Conservation (phyloP, 176 grass and related monocot genomes). For the Puya raimondii region DNA sequence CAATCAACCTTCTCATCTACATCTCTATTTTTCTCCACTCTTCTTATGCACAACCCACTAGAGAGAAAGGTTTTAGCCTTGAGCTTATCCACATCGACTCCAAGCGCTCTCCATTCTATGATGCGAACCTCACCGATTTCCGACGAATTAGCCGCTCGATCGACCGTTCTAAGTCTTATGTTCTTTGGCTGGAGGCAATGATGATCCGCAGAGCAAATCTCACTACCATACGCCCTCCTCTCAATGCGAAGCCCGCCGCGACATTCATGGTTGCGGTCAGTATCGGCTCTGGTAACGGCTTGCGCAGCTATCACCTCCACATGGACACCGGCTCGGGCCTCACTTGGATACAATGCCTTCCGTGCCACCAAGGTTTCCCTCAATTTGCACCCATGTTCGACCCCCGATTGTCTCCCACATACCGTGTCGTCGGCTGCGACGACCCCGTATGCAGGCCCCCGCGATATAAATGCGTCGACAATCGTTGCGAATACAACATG, state of each 20-base stretch:
- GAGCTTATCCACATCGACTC: background rate
- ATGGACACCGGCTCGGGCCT: slow-evolving; percentile 26
- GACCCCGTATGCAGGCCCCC: slow-evolving; percentile 1
- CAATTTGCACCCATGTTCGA: slow-evolving; percentile 18
- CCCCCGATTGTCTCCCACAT: slow-evolving; percentile 12
- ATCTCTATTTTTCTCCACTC: background rate
- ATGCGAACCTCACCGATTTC: background rate
- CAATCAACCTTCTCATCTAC: background rate
- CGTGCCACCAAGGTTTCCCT: slow-evolving; percentile 9
- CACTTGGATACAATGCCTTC: slow-evolving; percentile 25
- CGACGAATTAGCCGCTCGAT: background rate
- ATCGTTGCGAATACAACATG: slow-evolving; percentile 7
- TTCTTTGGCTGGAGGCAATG: background rate
- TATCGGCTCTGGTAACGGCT: background rate
- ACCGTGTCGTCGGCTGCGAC: slow-evolving; percentile 9
- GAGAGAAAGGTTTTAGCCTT: background rate
- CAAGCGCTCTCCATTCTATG: background rate
- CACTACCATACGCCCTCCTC: background rate
- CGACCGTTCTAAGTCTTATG: background rate
- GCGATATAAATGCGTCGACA: slow-evolving; percentile 1
- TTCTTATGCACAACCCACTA: background rate
- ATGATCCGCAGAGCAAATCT: background rate
- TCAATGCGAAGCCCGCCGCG: background rate
- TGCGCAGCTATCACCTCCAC: background rate
- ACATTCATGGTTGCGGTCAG: background rate